phyloP scores from a whole-genome alignment of 805 yeast species.

The Sugiyamaella boreocaroliniensis region DNA sequence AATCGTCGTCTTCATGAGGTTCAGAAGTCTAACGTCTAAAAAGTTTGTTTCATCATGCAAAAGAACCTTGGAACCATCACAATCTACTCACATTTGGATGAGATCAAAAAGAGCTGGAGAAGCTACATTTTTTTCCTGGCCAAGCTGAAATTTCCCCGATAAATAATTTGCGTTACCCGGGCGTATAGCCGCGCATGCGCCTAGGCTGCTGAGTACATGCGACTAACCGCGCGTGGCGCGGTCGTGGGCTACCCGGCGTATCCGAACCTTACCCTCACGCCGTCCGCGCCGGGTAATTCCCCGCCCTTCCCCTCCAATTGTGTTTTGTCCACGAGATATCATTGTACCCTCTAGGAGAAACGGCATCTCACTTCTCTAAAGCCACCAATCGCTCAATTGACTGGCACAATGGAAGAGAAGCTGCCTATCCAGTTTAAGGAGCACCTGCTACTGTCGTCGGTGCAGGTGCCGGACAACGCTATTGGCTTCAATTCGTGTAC shows the following conservation, averaged over 20 bases:
- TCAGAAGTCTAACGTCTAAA: conserved; percentile 26
- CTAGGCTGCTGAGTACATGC: too few relatives aligned
- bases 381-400: not conserved
- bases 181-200: not conserved
- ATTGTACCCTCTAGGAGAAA: not conserved
- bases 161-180: not conserved
- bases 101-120: not conserved
- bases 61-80: not conserved
- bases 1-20: conserved; percentile 9
- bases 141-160: not conserved
- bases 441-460: conserved; percentile 76
- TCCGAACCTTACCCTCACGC: not conserved
- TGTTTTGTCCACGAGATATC: not conserved
- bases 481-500: conserved; percentile 93
- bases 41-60: not conserved
- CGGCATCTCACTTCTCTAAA: not conserved
- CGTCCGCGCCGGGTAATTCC: not conserved
- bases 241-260: too few relatives aligned
- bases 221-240: too few relatives aligned
- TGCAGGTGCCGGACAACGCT: conserved; percentile 79
- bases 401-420: not conserved
- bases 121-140: not conserved
- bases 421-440: conserved; percentile 95
- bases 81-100: not conserved
- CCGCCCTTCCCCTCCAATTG: not conserved